Evolutionary conservation across 352 stramenopile genomes (phyloP), one percentile per base, ranked within the genome.

Genomic region (Phytophthora gonapodyides): DNA sequence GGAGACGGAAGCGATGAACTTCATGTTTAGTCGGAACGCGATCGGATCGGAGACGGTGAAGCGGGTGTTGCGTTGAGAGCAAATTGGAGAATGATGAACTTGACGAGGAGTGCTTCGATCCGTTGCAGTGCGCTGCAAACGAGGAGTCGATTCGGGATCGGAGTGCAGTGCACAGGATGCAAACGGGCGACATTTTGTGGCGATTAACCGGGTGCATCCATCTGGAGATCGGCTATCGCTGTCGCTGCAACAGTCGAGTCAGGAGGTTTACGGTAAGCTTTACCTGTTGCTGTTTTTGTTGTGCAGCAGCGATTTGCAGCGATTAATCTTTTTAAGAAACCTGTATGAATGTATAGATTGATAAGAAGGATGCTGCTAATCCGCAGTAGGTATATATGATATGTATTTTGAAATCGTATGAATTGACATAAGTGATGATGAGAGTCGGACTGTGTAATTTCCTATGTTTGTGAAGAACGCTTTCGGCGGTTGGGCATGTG

Each of bases 21-120:
- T 77, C 69, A 73, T 77, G 24, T 27, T 27, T 27, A 46, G 31
- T 45, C 11, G 52, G 17, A 54, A 50, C 41, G 58, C 34, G 41
- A 33, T 56, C 9, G 24, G 47, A 58, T 64, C 47, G 61, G 48
- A 51, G 41, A 36, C 38, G 37, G 42, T 57, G 24, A 34, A 45
- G 33, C 24, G 57, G 54, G 6, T 65, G 48, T 45, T 69, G 46
- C 55, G 42, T 48, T 57, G 55, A 52, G 19, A 61, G 61, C 36
- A 57, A 61, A 54, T 65, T 65, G 55, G 15, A 27, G 44, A 69
- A 56, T 69, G 61, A 57, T 11, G 16, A 42, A 24, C n/a, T n/a
- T 3, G 30, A 15, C 24, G 33, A 49, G 13, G 15, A 45, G 38
- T 67, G 31, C 31, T 47, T 45, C 36, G 43, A 48, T 38, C 49